These are phyloP conservation scores for Botrytis elliptica DNA, from an alignment of 2,329 filamentous ascomycete species.

Conservation along the genomic window DNA sequence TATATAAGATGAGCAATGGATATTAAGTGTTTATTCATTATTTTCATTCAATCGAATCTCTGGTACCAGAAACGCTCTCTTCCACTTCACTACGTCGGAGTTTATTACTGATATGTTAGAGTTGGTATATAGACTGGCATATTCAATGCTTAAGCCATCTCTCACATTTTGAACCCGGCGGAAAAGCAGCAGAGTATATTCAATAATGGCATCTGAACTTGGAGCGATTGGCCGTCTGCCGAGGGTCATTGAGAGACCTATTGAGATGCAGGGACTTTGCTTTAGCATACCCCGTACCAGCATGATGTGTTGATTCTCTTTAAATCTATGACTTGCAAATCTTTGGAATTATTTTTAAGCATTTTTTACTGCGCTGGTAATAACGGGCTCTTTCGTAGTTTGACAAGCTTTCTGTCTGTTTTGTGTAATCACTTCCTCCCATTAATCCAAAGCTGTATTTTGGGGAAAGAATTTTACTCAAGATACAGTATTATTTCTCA, in stretches of 20 bases:
- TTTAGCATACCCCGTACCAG: not conserved
- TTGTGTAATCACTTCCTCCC: rapidly evolving
- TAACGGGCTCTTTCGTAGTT: not conserved
- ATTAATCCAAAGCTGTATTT: not conserved
- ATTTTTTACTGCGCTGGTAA: not conserved
- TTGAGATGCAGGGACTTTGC: not conserved
- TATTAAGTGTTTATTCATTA: not conserved
- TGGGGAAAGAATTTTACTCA: not conserved
- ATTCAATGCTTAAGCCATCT: not conserved
- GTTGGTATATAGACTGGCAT: not conserved
- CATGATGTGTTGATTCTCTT: not conserved
- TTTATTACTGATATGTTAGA: not conserved
- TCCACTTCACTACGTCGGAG: too few relatives aligned
- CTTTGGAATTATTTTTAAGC: not conserved
- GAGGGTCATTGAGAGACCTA: not conserved
- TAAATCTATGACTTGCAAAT: not conserved
- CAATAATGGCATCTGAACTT: not conserved
- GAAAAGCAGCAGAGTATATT: not conserved
- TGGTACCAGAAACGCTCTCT: too few relatives aligned
- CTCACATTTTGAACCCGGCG: not conserved
- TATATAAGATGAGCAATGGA: not conserved
- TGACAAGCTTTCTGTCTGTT: not conserved
- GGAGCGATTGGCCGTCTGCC: not conserved
- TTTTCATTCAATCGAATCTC: too few relatives aligned
- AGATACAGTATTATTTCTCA: not conserved